Base-by-base conservation (phyloP, 2,329 filamentous ascomycete genomes). In the Penicillium sp. region DNA sequence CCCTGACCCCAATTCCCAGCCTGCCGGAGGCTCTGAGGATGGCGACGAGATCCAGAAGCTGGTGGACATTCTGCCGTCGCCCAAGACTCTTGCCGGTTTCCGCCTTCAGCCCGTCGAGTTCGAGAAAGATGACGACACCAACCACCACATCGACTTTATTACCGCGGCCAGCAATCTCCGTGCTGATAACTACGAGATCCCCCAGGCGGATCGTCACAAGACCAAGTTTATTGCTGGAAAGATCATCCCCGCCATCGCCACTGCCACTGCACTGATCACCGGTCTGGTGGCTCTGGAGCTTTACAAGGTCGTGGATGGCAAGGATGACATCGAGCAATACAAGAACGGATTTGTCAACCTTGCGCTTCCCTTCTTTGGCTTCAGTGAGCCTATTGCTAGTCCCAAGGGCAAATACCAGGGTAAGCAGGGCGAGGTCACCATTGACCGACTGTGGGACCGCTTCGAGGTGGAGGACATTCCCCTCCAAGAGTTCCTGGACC, bases 221-320 rank as follows among this genome's bases (percentile, higher is more conserved):
- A 98, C 92, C 54, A 98, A 98, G 78, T 97, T 98, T 73, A 98
- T 98, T 68, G 95, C 93, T 28, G 93, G 93, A 70, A 98, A 98
- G 81, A 98, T 98, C 61, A 98, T 98, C 59, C 93, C 93, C 20
- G 93, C 93, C 40, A 98, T 98, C 71, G 93, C 93, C 39, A 98
- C 93, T 3, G 97, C 93, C 0, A 98, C 93, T 2, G 92, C 93
- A 3, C 78, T 98, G 50, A 92, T 97, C 10, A 98, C 93, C 2
- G 93, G 93, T 50, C 79, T 98, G 40, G 90, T 98, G 46, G 81
- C 95, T 13, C 76, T 98, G 40, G 93, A 98, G 76, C 76, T 97
- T 42, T 96, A 89, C 84, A 98, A 98, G 82, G 82, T 98, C 56
- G 79, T 98, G 40, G 93, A 97, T 65, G 92, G 90, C 66, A 96